Evolutionary conservation across 768 basidiomycete genomes (phyloP).

Genomic region (Serendipita indica): DNA sequence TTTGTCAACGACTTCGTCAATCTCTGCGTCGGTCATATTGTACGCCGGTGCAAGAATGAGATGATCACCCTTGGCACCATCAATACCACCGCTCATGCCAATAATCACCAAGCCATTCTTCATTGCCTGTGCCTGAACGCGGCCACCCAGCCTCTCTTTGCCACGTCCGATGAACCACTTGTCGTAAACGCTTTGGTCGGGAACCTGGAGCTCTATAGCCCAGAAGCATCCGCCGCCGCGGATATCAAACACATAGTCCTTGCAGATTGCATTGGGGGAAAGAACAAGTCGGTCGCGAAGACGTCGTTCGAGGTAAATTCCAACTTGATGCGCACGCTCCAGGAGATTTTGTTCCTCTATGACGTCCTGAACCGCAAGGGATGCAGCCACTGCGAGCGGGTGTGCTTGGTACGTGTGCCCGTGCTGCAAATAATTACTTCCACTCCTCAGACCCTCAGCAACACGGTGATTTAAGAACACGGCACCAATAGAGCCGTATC

Average conservation of each 20-base stretch:
- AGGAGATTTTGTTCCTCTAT: conserved; percentile 58
- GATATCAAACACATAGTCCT: conserved; percentile 60
- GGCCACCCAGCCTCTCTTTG: conserved; percentile 44
- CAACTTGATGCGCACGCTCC: conserved; percentile 43
- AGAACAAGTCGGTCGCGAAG: conserved; percentile 40
- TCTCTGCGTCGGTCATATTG: conserved; percentile 54
- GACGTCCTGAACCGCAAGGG: conserved; percentile 67
- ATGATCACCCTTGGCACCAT: conserved; percentile 62
- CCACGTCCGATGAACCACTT: conserved; percentile 32
- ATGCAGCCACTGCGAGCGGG: conserved; percentile 61
- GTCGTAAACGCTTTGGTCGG: conserved; percentile 24
- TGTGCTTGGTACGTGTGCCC: conserved; percentile 78
- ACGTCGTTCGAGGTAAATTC: conserved; percentile 40
- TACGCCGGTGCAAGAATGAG: conserved; percentile 68
- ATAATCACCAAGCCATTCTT: conserved; percentile 55
- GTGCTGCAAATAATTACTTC: conserved; percentile 66
- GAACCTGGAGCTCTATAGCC: conserved; percentile 70
- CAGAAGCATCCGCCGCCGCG: conserved; percentile 77
- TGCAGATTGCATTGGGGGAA: conserved; percentile 36
- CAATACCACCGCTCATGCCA: conserved; percentile 58
- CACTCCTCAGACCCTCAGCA: conserved; percentile 48
- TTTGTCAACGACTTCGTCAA: conserved; percentile 20
- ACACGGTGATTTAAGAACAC: conserved; percentile 60
- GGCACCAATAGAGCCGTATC: conserved; percentile 73
- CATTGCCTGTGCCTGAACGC: conserved; percentile 54